Evolutionary conservation across 2,329 filamentous ascomycete species (phyloP).

Genomic region (Pseudophaeomoniella oleicola): DNA sequence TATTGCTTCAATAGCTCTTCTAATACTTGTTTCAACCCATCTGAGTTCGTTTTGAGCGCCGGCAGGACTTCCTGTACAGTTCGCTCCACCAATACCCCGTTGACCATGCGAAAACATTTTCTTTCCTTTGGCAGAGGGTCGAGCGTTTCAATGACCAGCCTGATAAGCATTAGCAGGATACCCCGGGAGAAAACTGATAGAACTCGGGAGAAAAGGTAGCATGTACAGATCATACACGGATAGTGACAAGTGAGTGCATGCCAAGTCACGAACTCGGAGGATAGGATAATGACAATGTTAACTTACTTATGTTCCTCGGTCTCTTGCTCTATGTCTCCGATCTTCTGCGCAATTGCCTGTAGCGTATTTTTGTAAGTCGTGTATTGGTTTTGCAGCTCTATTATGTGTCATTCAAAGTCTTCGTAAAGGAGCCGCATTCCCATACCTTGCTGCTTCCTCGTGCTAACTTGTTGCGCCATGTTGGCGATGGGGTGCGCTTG

Average conservation of each 20-base stretch:
- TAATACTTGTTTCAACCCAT: conserved; percentile 83
- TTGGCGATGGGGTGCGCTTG: conserved; percentile 4
- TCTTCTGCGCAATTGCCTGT: conserved; percentile 88
- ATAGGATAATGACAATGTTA: neutral
- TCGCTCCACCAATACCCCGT: conserved; percentile 86
- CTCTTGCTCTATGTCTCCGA: conserved; percentile 94
- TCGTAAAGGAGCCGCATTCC: conserved; percentile 1
- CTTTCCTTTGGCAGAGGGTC: conserved; percentile 68
- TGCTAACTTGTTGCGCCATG: conserved; percentile 7
- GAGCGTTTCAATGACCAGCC: conserved; percentile 86
- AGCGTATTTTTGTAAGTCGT: conserved; percentile 52
- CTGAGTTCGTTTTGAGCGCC: conserved; percentile 80
- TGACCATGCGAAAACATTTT: conserved; percentile 98
- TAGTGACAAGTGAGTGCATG: too few relatives aligned
- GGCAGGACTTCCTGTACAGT: conserved; percentile 89
- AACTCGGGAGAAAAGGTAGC: too few relatives aligned
- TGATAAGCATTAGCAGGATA: conserved; percentile 25
- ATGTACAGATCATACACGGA: too few relatives aligned
- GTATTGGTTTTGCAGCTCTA: conserved; percentile 36
- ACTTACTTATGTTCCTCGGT: conserved; percentile 94
- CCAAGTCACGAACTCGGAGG: too few relatives aligned
- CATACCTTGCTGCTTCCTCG: conserved; percentile 34
- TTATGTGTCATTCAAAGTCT: conserved; percentile 1
- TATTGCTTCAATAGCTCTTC: conserved; percentile 95
- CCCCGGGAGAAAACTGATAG: too few relatives aligned